Base-by-base conservation (phyloP, 2,329 filamentous ascomycete species). In the Tolypocladium capitatum region DNA sequence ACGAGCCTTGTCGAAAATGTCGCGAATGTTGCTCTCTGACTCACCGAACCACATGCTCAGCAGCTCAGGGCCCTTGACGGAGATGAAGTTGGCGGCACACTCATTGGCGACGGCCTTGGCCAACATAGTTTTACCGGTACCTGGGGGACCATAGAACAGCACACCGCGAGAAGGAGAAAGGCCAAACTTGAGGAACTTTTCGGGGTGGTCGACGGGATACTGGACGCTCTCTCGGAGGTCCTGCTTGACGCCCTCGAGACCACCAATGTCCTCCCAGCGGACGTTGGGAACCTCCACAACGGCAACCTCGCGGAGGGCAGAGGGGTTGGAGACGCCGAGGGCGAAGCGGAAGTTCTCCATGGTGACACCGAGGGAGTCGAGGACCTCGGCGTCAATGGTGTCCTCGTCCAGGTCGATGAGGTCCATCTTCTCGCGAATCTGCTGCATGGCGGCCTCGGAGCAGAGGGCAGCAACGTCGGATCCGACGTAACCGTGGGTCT, bases 11-110 rank as follows among this genome's bases (percentile, higher is more conserved):
- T 98, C 92, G 69, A 98, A 98, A 61, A 98, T 98, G 67, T 98
- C 92, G 65, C 92, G 87, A 56, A 98, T 97, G 73, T 98, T 98
- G 81, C 88, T 95, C 74, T 98, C 94, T 47, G 92, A 98, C 74
- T 98, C 92, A 83, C 92, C 92, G 64, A 98, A 98, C 92, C 92
- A 98, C 92, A 98, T 98, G 68, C 89, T 96, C 60, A 98, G 81
- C 61, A 98, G 78, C 69, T 98, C 92, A 49, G 92, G 94, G 52
- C 92, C 92, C 81, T 98, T 98, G 70, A 98, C 84, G 36, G 92
- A 98, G 66, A 98, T 97, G 74, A 98, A 98, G 76, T 98, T 98
- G 78, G 92, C 92, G 52, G 92, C 86, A 65, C 90, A 97, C 75
- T 98, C 92, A 72, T 97, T 98, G 72, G 92, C 92, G 57, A 98